These are phyloP conservation scores for Termitomyces sp. DNA, from an alignment of 768 basidiomycete species.

Conservation along the genomic window DNA sequence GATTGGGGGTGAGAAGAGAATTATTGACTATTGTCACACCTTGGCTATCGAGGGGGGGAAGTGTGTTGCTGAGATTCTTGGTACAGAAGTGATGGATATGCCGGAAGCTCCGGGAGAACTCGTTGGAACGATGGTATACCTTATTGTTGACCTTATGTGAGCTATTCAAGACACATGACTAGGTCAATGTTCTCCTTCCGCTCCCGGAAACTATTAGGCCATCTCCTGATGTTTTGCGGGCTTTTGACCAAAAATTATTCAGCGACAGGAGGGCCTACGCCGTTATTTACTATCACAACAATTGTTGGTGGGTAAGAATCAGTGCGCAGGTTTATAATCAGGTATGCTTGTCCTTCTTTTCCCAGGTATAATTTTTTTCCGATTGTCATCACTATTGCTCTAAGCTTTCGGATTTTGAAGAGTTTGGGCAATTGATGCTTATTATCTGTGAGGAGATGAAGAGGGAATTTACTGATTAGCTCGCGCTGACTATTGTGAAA, in stretches of 20 bases:
- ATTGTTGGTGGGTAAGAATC: slow-evolving; percentile 36
- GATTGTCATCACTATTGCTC: neutral
- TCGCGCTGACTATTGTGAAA: too few relatives aligned
- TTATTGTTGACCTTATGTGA: neutral
- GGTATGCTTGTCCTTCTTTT: slow-evolving; percentile 14
- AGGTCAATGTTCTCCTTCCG: slow-evolving; percentile 21
- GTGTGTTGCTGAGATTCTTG: slow-evolving; percentile 53
- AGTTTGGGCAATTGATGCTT: neutral
- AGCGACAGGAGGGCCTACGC: slow-evolving; percentile 28
- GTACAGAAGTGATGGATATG: slow-evolving; percentile 58
- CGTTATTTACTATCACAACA: slow-evolving; percentile 32
- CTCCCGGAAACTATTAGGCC: slow-evolving; percentile 23
- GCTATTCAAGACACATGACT: neutral
- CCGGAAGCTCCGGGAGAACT: slow-evolving; percentile 39
- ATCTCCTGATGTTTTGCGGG: slow-evolving; percentile 17
- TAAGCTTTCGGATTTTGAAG: slow-evolving; percentile 5
- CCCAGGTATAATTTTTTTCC: neutral
- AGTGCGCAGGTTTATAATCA: slow-evolving; percentile 42
- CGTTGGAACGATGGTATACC: slow-evolving; percentile 67
- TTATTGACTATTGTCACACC: slow-evolving; percentile 65
- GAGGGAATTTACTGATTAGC: neutral
- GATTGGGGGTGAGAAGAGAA: slow-evolving; percentile 74
- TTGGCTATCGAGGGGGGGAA: slow-evolving; percentile 69
- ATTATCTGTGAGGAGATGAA: neutral
- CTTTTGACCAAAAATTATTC: slow-evolving; percentile 28